phyloP scores from a whole-genome alignment of 441 rosid species.

The Isatis lusitanica region DNA sequence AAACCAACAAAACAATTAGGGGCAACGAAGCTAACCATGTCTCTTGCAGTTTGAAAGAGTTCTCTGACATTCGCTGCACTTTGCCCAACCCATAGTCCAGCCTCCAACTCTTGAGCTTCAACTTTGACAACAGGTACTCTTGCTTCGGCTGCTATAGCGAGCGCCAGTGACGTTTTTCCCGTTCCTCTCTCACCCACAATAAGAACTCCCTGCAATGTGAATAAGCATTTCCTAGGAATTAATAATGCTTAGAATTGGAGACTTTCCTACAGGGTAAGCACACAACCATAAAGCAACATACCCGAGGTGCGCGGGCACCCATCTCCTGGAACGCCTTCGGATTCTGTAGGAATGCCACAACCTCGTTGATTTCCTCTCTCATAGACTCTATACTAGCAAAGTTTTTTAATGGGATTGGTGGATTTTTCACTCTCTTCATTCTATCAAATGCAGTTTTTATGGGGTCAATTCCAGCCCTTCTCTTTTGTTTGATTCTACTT shows the following conservation, averaged over 20 bases:
- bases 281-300: constrained; percentile 44
- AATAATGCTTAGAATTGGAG: constrained; percentile 10
- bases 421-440: constrained; percentile 99
- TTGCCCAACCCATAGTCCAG: constrained; percentile 98
- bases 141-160: constrained; percentile 98
- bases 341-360: constrained; percentile 91
- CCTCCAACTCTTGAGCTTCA: constrained; percentile 92
- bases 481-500: constrained; percentile 61
- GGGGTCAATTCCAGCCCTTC: constrained; percentile 89
- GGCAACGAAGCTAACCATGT: constrained; percentile 56
- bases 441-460: constrained; percentile 80
- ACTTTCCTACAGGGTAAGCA: constrained; percentile 14
- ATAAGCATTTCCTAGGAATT: constrained; percentile 5
- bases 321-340: constrained; percentile 94
- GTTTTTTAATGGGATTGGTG: constrained; percentile 82
- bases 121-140: constrained; percentile 91
- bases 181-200: constrained; percentile 98
- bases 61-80: constrained; percentile 98
- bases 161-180: constrained; percentile 91
- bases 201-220: constrained; percentile 86
- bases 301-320: constrained; percentile 98
- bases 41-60: constrained; percentile 97
- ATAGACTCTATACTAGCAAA: constrained; percentile 95
- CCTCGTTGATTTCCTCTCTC: constrained; percentile 97
- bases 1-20: constrained; percentile 20